A percentile compares a stretch with the other conserved stretches of the same genome.
These are phyloP conservation scores for Cicer judaicum DNA, from an alignment of 306 rosid species.

Conservation along the genomic window DNA sequence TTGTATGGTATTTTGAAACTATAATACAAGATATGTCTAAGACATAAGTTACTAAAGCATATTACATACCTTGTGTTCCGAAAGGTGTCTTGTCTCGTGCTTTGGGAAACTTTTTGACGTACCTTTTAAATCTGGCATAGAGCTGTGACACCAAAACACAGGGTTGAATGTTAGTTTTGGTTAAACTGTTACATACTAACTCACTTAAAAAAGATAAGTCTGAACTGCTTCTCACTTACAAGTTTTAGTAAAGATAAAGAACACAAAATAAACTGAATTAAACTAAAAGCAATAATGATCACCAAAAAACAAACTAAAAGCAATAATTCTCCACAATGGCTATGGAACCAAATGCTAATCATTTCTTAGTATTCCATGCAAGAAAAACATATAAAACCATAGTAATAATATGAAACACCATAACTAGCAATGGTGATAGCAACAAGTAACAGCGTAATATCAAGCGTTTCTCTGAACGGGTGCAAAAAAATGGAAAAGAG, in stretches of 20 bases:
- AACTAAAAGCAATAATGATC: conserved; percentile 20
- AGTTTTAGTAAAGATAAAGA: not conserved
- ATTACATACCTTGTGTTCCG: conserved; percentile 83
- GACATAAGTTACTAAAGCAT: conserved; percentile 1
- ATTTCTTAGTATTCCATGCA: not conserved
- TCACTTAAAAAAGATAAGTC: not conserved
- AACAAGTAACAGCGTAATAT: conserved; percentile 3
- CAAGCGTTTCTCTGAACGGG: not conserved
- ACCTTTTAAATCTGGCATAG: conserved; percentile 69
- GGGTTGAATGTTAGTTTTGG: conserved; percentile 8
- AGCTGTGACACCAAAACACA: conserved; percentile 51
- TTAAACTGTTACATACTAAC: not conserved
- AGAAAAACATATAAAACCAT: not conserved
- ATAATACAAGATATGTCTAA: conserved; percentile 7
- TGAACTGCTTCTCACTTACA: not conserved
- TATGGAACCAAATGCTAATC: conserved; percentile 29
- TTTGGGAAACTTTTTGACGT: conserved; percentile 77
- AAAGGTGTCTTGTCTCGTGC: conserved; percentile 90
- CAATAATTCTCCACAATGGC: conserved; percentile 17
- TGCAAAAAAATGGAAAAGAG: conserved; percentile 3
- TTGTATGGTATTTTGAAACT: conserved; percentile 26
- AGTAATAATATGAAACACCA: not conserved
- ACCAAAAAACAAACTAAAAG: not conserved
- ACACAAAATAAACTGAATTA: conserved; percentile 1
- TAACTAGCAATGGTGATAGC: not conserved